A percentile compares a stretch with the other conserved stretches of the same genome.
phyloP scores from a whole-genome alignment of 768 basidiomycete species.

The Pulveroboletus ravenelii region DNA sequence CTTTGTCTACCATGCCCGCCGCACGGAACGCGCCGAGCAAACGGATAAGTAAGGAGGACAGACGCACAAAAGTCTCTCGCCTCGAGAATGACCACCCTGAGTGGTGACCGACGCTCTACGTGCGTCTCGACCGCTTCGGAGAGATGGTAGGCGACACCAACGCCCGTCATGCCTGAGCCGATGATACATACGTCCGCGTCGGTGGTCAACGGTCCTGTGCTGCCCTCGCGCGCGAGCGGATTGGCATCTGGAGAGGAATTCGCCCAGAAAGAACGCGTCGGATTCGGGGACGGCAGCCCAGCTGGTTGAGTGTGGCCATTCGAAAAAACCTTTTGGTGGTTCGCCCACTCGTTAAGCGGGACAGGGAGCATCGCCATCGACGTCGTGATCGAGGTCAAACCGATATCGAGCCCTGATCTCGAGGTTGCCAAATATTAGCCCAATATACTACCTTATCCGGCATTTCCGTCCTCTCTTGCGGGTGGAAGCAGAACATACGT shows the following conservation, averaged over 20 bases:
- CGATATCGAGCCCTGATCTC: not conserved
- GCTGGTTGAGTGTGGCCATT: conserved; percentile 11
- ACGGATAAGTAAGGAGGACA: not conserved
- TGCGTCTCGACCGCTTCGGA: conserved; percentile 28
- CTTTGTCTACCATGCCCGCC: not conserved
- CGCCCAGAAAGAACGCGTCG: conserved; percentile 74
- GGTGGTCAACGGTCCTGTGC: conserved; percentile 49
- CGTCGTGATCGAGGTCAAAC: not conserved
- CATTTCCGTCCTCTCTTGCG: too few species aligned
- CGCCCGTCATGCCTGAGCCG: conserved; percentile 76
- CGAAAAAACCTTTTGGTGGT: conserved; percentile 5
- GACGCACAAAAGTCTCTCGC: conserved; percentile 81
- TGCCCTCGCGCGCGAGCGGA: conserved; percentile 64
- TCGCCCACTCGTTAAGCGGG: not conserved
- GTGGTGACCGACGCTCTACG: conserved; percentile 13
- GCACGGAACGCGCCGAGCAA: not conserved
- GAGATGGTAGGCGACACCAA: conserved; percentile 71
- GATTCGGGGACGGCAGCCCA: conserved; percentile 51
- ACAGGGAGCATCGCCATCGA: conserved; percentile 8
- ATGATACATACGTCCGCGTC: conserved; percentile 74
- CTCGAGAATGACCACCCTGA: conserved; percentile 66
- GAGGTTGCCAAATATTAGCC: too few species aligned
- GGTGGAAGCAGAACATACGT: too few species aligned
- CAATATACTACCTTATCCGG: too few species aligned
- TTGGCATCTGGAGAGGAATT: conserved; percentile 51